Conservation (phyloP, 2,329 filamentous ascomycete species). For the Diaporthe citrichinensis region DNA sequence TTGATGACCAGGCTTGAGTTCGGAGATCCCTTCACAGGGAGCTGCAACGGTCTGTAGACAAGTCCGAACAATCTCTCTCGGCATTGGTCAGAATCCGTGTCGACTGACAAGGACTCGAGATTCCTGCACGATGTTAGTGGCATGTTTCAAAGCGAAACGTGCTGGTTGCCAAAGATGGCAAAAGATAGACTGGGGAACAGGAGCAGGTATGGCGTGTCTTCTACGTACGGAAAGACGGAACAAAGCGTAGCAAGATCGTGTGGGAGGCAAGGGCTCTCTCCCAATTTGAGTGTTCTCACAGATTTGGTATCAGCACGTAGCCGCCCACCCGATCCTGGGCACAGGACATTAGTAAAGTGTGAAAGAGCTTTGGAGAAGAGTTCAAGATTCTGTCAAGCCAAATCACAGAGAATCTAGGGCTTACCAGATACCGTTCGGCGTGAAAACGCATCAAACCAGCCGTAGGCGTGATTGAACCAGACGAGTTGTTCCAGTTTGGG, state of each 20-base stretch:
- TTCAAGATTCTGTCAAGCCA: neutral
- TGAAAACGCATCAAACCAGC: neutral
- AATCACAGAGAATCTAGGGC: neutral
- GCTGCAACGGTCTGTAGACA: neutral
- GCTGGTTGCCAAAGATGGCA: no score
- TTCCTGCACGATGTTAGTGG: neutral
- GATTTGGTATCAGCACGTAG: no score
- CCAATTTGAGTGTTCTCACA: neutral
- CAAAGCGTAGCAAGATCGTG: neutral
- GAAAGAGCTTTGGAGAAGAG: neutral
- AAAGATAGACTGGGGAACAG: neutral
- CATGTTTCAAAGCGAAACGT: neutral
- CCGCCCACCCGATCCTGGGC: neutral
- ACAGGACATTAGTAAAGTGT: neutral
- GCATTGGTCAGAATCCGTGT: neutral
- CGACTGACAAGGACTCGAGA: neutral
- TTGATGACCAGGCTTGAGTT: neutral
- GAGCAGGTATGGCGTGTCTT: neutral
- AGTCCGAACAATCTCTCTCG: neutral
- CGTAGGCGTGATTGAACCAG: neutral
- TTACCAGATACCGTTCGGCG: neutral
- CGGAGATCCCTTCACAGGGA: neutral
- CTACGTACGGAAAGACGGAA: neutral
- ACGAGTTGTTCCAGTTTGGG: neutral
- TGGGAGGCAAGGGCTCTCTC: neutral